Conservation (phyloP, 2,329 filamentous ascomycete species). For the Talaromyces sp. region DNA sequence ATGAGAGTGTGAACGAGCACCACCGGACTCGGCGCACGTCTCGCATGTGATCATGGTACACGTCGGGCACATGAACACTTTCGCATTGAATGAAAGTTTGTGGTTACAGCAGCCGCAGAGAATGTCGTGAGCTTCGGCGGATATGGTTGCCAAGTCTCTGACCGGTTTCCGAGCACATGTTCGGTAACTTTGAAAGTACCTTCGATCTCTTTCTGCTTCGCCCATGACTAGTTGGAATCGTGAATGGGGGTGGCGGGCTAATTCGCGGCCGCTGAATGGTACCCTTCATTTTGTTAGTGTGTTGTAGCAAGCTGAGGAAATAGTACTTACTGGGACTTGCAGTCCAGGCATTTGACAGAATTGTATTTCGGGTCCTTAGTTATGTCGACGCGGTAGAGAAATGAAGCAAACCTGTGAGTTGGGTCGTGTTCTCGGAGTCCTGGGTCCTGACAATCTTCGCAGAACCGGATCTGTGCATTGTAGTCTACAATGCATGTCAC, state of each 20-base stretch:
- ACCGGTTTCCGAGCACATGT: slow-evolving; percentile 15
- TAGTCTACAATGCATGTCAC: slow-evolving; percentile 18
- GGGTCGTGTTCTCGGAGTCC: slow-evolving; percentile 13
- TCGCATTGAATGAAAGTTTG: slow-evolving; percentile 7
- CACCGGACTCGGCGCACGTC: slow-evolving; percentile 14
- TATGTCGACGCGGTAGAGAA: slow-evolving; percentile 16
- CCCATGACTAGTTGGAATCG: slow-evolving; percentile 16
- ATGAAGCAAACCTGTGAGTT: slow-evolving; percentile 16
- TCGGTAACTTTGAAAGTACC: slow-evolving; percentile 14
- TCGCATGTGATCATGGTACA: slow-evolving; percentile 18
- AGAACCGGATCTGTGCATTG: slow-evolving; percentile 18
- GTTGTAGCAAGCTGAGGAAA: too few species aligned
- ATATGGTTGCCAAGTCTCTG: slow-evolving; percentile 14
- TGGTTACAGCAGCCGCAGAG: slow-evolving; percentile 18
- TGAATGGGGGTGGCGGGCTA: slow-evolving; percentile 15
- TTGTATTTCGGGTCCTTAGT: slow-evolving; percentile 17
- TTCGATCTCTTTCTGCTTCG: slow-evolving; percentile 17
- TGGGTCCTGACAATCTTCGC: slow-evolving; percentile 12
- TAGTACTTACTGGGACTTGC: slow-evolving; percentile 4
- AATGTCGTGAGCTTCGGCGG: slow-evolving; percentile 17
- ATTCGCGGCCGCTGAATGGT: slow-evolving; percentile 11
- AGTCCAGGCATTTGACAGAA: slow-evolving; percentile 15
- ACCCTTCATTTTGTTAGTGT: neutral
- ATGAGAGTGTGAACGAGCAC: slow-evolving; percentile 17
- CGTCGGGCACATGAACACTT: slow-evolving; percentile 14